Evolutionary conservation across 2,329 filamentous ascomycete genomes (phyloP), one percentile per base, ranked within the genome.

Genomic region (Phaeoacremonium minimum): DNA sequence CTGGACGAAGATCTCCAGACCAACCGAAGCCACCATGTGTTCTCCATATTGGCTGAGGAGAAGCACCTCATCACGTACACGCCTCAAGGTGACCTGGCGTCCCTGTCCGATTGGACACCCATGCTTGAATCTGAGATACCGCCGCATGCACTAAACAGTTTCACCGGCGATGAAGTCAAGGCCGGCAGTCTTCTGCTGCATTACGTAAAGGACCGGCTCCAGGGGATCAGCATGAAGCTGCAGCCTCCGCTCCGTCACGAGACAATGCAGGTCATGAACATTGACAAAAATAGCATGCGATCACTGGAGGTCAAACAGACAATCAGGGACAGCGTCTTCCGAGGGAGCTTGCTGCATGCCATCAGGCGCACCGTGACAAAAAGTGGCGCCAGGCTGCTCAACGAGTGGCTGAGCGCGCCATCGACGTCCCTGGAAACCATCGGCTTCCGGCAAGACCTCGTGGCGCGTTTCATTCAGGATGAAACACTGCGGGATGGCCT

Each of bases 241-340:
- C 89, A 94, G 56, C 81, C 87, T 30, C 93, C 93, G 3, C 66
- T 83, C 22, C 83, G 87, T 41, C 77, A 87, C 47, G 79, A 85
- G 46, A 73, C 77, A 35, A 71, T 86, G 52, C 79, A 94, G 43
- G 80, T 85, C 45, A 93, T 98, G 87, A 75, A 68, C 34, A 94
- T 98, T 47, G 93, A 98, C 64, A 90, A 85, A 55, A 95, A 90
- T 53, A 96, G 85, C 46, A 74, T 98, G 63, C 77, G 87, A 41
- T 87, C 90, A 2, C 71, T 98, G 5, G 93, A 98, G 59, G 87
- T 98, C 46, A 81, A 87, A 46, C 80, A 82, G 55, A 97, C 93
- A 0, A 80, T 95, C 34, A 77, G 85, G 33, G 91, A 97, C 49
- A 82, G 85, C 4, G 62, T 74, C 15, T 84, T 85, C 28, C 81